These are phyloP conservation scores for Creolimax fragrantissima DNA, from an alignment of 78 protist genomes.

Conservation along the genomic window DNA sequence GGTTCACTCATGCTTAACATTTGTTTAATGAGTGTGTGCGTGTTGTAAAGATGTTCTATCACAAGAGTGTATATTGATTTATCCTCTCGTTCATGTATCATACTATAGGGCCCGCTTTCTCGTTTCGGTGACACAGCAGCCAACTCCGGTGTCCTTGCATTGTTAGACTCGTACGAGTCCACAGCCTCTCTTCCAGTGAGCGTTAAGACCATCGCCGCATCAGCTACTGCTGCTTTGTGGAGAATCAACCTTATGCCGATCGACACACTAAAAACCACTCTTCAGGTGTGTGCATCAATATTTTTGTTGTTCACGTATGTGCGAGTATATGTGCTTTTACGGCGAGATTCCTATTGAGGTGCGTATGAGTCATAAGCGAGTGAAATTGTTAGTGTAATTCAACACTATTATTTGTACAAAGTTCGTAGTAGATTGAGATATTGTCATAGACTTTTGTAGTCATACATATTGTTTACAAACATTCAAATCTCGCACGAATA, in stretches of 20 bases:
- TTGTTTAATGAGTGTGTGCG: neutral
- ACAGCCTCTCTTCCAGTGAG: slow-evolving; percentile 48
- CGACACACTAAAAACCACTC: slow-evolving; percentile 61
- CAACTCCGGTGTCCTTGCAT: slow-evolving; percentile 66
- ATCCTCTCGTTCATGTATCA: neutral
- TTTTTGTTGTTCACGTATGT: neutral
- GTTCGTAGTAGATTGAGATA: no score
- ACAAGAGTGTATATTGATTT: neutral
- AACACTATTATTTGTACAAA: slow-evolving; percentile 15
- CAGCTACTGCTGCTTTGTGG: slow-evolving; percentile 57
- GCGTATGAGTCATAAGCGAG: no score
- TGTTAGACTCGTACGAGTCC: slow-evolving; percentile 41
- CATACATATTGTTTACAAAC: no score
- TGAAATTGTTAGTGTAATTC: neutral
- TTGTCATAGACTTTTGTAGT: no score
- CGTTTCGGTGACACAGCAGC: slow-evolving; percentile 75
- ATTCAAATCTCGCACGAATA: no score
- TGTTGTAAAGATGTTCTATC: no score
- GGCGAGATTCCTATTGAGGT: no score
- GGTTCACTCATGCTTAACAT: neutral
- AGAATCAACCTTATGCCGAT: slow-evolving; percentile 65
- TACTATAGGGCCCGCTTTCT: slow-evolving; percentile 38
- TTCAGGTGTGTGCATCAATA: no score
- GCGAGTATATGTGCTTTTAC: no score
- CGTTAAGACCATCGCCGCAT: slow-evolving; percentile 56